A percentile compares a stretch with the other conserved stretches of the same genome.
These are phyloP conservation scores for Beta macrorhiza DNA, from an alignment of 179 eudicot genomes.

Conservation along the genomic window DNA sequence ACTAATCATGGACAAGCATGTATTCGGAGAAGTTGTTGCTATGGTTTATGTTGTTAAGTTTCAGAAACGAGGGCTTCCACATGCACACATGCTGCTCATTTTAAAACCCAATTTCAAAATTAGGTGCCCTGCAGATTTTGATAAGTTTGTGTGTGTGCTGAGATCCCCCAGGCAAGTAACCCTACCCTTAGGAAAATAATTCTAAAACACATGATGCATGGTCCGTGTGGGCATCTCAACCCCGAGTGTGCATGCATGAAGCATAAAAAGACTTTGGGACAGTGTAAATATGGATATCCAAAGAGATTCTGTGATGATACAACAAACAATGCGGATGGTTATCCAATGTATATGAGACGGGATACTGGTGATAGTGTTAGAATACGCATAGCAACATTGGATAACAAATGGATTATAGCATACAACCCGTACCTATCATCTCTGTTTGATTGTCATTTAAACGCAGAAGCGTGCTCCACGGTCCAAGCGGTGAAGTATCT, in stretches of 20 bases:
- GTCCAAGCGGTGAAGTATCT: slow-evolving; percentile 24
- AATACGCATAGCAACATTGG: not conserved
- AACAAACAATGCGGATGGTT: not conserved
- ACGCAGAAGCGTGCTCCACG: slow-evolving; percentile 18
- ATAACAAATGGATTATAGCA: slow-evolving; percentile 30
- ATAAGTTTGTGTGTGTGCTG: not conserved
- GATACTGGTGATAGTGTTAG: not conserved
- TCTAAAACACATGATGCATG: slow-evolving; percentile 33
- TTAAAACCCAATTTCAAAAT: too few relatives aligned
- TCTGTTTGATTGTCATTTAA: slow-evolving; percentile 22
- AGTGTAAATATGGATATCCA: slow-evolving; percentile 12
- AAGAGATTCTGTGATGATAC: not conserved
- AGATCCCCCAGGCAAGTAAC: slow-evolving; percentile 8
- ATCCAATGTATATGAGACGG: not conserved
- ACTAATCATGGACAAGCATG: too few relatives aligned
- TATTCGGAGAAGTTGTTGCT: too few relatives aligned
- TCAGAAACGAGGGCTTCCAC: too few relatives aligned
- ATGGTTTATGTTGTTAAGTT: too few relatives aligned
- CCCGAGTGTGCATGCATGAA: slow-evolving; percentile 15
- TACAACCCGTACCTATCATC: slow-evolving; percentile 20
- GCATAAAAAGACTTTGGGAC: not conserved
- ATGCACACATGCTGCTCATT: too few relatives aligned
- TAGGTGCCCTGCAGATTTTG: too few relatives aligned
- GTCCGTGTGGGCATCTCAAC: slow-evolving; percentile 19
- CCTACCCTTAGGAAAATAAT: not conserved